Conservation (phyloP, 2,329 filamentous ascomycete genomes). For the Clarireedia monteithiana region DNA sequence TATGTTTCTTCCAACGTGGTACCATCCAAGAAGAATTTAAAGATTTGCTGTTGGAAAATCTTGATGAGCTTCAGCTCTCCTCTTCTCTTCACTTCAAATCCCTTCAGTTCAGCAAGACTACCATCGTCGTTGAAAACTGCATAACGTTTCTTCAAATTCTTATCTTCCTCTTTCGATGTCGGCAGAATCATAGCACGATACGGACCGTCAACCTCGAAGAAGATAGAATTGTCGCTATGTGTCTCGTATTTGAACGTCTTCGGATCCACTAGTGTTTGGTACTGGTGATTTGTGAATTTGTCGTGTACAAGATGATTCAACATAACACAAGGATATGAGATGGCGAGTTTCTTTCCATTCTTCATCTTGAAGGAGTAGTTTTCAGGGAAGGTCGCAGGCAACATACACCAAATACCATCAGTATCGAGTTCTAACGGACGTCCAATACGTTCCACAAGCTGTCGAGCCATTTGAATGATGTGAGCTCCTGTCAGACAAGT, state of each 20-base stretch:
- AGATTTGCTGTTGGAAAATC: slow-evolving; percentile 98
- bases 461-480: slow-evolving; percentile 93
- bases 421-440: slow-evolving; percentile 92
- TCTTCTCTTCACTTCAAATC: slow-evolving; percentile 94
- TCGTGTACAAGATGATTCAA: slow-evolving; percentile 94
- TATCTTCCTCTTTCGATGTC: slow-evolving; percentile 97
- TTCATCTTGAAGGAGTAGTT: slow-evolving; percentile 93
- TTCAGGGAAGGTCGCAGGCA: slow-evolving; percentile 91
- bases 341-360: slow-evolving; percentile 91
- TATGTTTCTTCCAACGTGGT: slow-evolving; percentile 85
- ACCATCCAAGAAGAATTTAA: slow-evolving; percentile 97
- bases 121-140: slow-evolving; percentile 99
- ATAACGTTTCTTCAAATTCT: slow-evolving; percentile 98
- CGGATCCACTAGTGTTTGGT: slow-evolving; percentile 79
- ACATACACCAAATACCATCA: slow-evolving; percentile 99
- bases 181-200: slow-evolving; percentile 97
- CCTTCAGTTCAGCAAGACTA: slow-evolving; percentile 88
- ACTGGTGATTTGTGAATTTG: slow-evolving; percentile 94
- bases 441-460: slow-evolving; percentile 87
- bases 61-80: slow-evolving; percentile 99
- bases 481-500: slow-evolving; percentile 93
- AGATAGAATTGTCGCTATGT: slow-evolving; percentile 97
- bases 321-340: slow-evolving; percentile 98
- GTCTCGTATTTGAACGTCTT: slow-evolving; percentile 86
- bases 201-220: slow-evolving; percentile 97